Evolutionary conservation across 805 yeast species (phyloP).

Genomic region (Candida namnaoensis): DNA sequence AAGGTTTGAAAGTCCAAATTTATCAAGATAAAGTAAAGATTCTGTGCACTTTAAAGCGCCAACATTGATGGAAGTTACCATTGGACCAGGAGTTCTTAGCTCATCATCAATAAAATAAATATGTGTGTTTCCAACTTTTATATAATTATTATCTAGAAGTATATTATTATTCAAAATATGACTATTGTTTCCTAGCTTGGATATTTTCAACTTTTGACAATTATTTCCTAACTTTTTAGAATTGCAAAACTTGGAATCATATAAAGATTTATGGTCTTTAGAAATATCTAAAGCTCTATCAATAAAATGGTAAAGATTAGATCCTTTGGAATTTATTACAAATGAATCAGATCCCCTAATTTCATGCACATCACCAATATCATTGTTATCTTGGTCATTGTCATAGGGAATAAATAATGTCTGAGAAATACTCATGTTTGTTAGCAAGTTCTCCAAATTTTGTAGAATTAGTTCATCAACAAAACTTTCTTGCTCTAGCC

Average conservation of each 20-base stretch:
- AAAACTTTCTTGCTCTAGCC: conserved; percentile 49
- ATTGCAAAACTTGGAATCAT: conserved; percentile 44
- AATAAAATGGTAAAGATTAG: conserved; percentile 58
- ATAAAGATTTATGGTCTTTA: conserved; percentile 22
- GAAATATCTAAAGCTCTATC: conserved; percentile 30
- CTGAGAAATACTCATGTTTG: conserved; percentile 38
- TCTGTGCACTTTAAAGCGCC: conserved; percentile 55
- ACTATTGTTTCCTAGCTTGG: conserved; percentile 21
- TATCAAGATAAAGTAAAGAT: conserved; percentile 49
- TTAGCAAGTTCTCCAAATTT: conserved; percentile 45
- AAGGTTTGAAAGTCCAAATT: conserved; percentile 42
- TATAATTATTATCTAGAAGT: conserved; percentile 33
- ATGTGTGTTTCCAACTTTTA: conserved; percentile 50
- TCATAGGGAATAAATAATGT: conserved; percentile 52
- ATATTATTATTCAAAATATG: conserved; percentile 48
- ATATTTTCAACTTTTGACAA: conserved; percentile 53
- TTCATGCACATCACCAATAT: conserved; percentile 15
- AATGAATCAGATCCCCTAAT: conserved; percentile 1
- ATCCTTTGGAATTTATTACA: conserved; percentile 19
- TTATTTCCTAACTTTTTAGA: conserved; percentile 48
- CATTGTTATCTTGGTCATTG: conserved; percentile 23
- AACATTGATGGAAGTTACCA: conserved; percentile 54
- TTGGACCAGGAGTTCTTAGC: conserved; percentile 51
- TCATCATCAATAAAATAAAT: conserved; percentile 59
- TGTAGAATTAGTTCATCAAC: conserved; percentile 66